These are phyloP conservation scores for Nicotiana paniculata DNA, from an alignment of 257 asterid species.

Conservation along the genomic window DNA sequence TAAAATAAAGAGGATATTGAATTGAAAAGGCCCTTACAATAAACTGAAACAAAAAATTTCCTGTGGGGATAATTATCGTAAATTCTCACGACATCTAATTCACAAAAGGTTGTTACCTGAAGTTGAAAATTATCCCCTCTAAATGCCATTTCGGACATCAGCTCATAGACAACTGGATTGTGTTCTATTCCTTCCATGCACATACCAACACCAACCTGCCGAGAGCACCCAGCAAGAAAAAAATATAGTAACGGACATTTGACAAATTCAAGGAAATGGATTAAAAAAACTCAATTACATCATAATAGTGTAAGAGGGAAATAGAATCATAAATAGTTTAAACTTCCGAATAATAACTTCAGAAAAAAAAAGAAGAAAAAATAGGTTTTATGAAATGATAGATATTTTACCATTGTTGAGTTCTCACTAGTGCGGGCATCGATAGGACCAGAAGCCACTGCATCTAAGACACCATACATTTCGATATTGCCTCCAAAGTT, in stretches of 20 bases:
- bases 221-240: background rate
- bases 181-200: conserved; percentile 99
- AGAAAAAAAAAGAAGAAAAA: background rate
- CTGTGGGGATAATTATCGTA: background rate
- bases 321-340: background rate
- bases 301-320: background rate
- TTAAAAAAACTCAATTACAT: background rate
- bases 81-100: background rate
- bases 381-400: background rate
- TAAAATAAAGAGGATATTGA: background rate
- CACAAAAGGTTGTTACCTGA: conserved; percentile 43
- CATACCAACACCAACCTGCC: conserved; percentile 94
- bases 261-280: background rate
- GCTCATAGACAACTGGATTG: conserved; percentile 90
- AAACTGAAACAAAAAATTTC: background rate
- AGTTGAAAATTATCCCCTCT: conserved; percentile 47
- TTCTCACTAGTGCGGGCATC: conserved; percentile 75
- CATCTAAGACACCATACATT: conserved; percentile 90
- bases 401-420: conserved; percentile 70
- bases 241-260: background rate
- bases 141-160: conserved; percentile 97
- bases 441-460: conserved; percentile 91
- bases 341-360: background rate
- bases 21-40: background rate
- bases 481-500: conserved; percentile 97